phyloP scores from a whole-genome alignment of 257 asterid genomes.

The Ajuga chamaepitys region DNA sequence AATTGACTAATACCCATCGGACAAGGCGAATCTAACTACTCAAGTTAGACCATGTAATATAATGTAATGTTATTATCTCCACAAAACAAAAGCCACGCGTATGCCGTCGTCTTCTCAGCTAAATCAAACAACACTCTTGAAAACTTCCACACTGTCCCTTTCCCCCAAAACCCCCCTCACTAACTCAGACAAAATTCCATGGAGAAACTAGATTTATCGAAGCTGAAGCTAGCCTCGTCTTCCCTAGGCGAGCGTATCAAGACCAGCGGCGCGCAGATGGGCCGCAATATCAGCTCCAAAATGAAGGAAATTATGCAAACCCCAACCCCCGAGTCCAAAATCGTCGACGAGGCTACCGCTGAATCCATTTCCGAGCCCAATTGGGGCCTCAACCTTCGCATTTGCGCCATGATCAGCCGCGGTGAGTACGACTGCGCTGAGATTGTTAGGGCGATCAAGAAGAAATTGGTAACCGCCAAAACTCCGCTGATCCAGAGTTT shows the following conservation, averaged over 20 bases:
- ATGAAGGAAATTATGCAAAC: slow-evolving; percentile 70
- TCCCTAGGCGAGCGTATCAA: slow-evolving; percentile 69
- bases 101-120: slow-evolving; percentile 5
- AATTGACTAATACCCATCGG: no score
- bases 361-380: slow-evolving; percentile 64
- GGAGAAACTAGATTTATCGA: slow-evolving; percentile 66
- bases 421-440: slow-evolving; percentile 70
- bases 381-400: slow-evolving; percentile 94
- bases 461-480: slow-evolving; percentile 49
- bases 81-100: slow-evolving; percentile 25
- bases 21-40: no score
- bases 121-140: not conserved
- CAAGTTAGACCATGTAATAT: not conserved
- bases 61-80: not conserved
- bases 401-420: slow-evolving; percentile 70
- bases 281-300: slow-evolving; percentile 67
- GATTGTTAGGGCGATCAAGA: slow-evolving; percentile 68
- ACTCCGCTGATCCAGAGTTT: slow-evolving; percentile 39
- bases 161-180: not conserved
- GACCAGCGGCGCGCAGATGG: slow-evolving; percentile 73
- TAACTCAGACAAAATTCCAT: slow-evolving; percentile 15
- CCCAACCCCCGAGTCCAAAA: slow-evolving; percentile 81
- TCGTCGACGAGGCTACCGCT: slow-evolving; percentile 81
- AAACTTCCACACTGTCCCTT: not conserved
- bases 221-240: slow-evolving; percentile 75